Evolutionary conservation across 495 filamentous ascomycete species (phyloP).

Genomic region (Trichoderma erinaceum): DNA sequence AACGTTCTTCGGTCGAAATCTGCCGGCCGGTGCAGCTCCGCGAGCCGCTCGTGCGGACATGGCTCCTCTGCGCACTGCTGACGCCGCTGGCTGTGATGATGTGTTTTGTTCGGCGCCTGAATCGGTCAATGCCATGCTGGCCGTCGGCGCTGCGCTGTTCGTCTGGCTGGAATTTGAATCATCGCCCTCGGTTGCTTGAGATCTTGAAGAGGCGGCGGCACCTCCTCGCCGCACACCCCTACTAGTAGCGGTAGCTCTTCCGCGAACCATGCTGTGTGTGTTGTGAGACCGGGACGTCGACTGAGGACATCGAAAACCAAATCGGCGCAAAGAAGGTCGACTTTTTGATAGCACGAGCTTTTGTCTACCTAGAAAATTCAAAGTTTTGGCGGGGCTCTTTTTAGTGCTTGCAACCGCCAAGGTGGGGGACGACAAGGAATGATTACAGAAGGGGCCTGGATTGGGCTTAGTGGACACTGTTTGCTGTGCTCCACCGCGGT

Average conservation of each 20-base stretch:
- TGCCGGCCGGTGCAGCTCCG: slow-evolving; percentile 4
- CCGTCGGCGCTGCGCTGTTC: neutral
- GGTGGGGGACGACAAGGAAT: slow-evolving; percentile 4
- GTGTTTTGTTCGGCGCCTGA: neutral
- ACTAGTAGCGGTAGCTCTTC: neutral
- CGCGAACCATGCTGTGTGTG: slow-evolving; percentile 8
- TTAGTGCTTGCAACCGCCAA: neutral
- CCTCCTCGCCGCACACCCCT: neutral
- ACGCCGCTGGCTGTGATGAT: neutral
- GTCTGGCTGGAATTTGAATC: neutral
- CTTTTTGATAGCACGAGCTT: too few species aligned
- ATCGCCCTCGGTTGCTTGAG: neutral
- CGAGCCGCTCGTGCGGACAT: neutral
- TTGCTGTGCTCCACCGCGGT: neutral
- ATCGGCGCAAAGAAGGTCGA: too few species aligned
- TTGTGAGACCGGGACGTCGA: too few species aligned
- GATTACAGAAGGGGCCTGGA: neutral
- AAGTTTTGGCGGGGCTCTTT: slow-evolving; percentile 13
- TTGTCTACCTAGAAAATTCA: slow-evolving; percentile 9
- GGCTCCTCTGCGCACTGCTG: neutral
- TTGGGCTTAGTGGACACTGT: neutral
- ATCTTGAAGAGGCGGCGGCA: slow-evolving; percentile 4
- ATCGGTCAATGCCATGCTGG: neutral
- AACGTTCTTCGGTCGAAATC: slow-evolving; percentile 18
- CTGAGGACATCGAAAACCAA: too few species aligned